Conservation (phyloP, 2,329 filamentous ascomycete species). For the Scedosporium dehoogii region DNA sequence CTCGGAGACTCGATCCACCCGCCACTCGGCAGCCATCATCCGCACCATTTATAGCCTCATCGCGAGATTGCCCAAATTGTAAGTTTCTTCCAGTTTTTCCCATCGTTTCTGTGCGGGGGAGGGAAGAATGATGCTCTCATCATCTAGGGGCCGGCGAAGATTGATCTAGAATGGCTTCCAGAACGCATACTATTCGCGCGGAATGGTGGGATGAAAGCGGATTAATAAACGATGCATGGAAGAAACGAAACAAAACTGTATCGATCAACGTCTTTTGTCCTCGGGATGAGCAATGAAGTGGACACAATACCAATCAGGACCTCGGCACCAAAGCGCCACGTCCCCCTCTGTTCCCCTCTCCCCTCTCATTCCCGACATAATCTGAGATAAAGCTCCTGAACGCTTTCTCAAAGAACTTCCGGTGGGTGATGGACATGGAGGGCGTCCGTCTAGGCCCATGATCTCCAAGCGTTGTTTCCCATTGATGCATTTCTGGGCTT, state of each 20-base stretch:
- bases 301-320: no score
- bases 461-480: no score
- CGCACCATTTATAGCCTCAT: background rate
- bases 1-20: background rate
- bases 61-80: background rate
- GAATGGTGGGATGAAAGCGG: background rate
- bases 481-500: no score
- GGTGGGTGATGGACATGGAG: no score
- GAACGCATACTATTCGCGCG: background rate
- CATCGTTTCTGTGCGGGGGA: background rate
- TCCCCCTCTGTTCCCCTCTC: no score
- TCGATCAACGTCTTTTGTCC: background rate
- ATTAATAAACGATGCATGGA: background rate
- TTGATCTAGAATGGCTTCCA: background rate
- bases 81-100: background rate
- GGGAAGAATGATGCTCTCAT: background rate
- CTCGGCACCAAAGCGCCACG: no score
- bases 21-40: background rate
- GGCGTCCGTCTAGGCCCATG: no score
- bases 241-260: background rate
- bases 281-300: background rate
- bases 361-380: no score
- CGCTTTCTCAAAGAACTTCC: no score
- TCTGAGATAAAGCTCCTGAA: no score
- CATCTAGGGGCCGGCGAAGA: background rate